Evolutionary conservation across 164 flowering plant genomes (phyloP).

Genomic region (Aristolochia fimbriata): DNA sequence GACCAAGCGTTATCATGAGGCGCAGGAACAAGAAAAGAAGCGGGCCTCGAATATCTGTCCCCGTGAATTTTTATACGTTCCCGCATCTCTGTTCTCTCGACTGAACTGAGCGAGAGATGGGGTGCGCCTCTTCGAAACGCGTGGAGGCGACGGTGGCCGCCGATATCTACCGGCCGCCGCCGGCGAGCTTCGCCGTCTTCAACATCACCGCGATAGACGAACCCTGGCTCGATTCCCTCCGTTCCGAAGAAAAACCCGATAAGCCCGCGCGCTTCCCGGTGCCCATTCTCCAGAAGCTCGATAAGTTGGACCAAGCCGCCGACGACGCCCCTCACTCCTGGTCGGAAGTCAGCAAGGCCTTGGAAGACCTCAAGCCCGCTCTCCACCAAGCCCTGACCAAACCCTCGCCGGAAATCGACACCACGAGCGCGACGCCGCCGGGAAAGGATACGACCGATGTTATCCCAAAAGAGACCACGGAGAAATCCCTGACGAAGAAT

Average conservation of each 20-base stretch:
- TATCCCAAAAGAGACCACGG: neutral
- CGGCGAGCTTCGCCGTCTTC: constrained; percentile 68
- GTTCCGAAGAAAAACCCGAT: constrained; percentile 9
- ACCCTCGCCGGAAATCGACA: constrained; percentile 7
- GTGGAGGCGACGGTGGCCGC: constrained; percentile 28
- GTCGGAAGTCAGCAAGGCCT: constrained; percentile 78
- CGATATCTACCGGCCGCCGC: constrained; percentile 64
- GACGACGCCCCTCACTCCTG: constrained; percentile 69
- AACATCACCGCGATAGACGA: constrained; percentile 66
- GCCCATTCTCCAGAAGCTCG: constrained; percentile 57
- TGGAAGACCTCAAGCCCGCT: constrained; percentile 63
- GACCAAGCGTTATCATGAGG: neutral
- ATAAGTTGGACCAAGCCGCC: constrained; percentile 31
- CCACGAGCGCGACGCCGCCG: constrained; percentile 1
- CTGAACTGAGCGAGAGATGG: constrained; percentile 33
- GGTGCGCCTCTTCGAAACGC: constrained; percentile 74
- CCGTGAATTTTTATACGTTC: too few relatives aligned
- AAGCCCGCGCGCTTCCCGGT: constrained; percentile 32
- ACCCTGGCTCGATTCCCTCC: constrained; percentile 50
- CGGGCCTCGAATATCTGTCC: too few relatives aligned
- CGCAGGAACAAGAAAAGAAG: neutral
- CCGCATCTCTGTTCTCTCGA: neutral
- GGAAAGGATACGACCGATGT: constrained; percentile 3
- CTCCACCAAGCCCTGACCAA: constrained; percentile 9
- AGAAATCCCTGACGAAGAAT: constrained; percentile 21